Evolutionary conservation across 2,329 filamentous ascomycete species (phyloP).

Genomic region (Hymenoscyphus linearis): DNA sequence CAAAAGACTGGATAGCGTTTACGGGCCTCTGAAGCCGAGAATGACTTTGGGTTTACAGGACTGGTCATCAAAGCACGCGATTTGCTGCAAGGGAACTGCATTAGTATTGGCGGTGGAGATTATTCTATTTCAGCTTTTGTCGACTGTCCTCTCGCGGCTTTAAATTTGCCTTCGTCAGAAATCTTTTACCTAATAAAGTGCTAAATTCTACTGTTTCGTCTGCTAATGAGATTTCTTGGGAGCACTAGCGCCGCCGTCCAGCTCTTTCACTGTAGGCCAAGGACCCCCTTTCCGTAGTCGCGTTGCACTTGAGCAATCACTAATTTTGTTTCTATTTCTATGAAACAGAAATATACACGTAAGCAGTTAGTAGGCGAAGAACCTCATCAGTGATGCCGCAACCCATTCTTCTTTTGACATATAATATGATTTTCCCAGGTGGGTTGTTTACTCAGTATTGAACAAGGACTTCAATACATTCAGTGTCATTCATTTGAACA

Average conservation of each 20-base stretch:
- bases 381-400: neutral
- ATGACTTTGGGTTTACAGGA: neutral
- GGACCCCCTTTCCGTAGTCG: neutral
- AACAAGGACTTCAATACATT: slow-evolving; percentile 4
- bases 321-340: slow-evolving; percentile 7
- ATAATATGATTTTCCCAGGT: neutral
- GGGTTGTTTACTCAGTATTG: neutral
- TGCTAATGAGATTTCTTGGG: neutral
- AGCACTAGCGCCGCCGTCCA: neutral
- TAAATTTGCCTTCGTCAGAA: no score
- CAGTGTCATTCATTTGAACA: neutral
- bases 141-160: neutral
- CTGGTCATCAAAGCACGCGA: neutral
- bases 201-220: neutral
- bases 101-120: neutral
- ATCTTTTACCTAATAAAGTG: no score
- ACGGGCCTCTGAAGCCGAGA: neutral
- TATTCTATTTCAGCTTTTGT: neutral
- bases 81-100: neutral
- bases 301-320: neutral
- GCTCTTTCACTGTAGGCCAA: neutral
- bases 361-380: neutral
- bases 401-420: neutral
- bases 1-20: neutral
- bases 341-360: slow-evolving; percentile 1